Evolutionary conservation across 108 stramenopile species (phyloP).

Genomic region (Tribonema minus): DNA sequence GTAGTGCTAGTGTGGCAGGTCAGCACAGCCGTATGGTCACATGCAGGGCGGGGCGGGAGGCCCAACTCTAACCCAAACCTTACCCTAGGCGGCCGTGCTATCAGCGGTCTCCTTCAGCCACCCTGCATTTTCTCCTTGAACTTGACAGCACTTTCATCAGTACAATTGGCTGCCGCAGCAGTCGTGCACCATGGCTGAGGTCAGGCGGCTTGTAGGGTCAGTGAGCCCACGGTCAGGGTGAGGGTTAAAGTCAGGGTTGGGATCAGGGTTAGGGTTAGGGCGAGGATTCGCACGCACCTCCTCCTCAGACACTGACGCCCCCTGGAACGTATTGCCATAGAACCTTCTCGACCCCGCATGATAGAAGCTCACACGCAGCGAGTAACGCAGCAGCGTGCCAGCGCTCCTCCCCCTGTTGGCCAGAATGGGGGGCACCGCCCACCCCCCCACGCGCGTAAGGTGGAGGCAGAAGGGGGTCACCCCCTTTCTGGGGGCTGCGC

Average conservation of each 20-base stretch:
- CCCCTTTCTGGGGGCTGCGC: constrained; percentile 14
- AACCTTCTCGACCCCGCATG: constrained; percentile 37
- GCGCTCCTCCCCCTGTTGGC: background rate
- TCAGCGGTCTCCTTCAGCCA: background rate
- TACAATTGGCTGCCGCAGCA: background rate
- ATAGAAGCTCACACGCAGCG: constrained; percentile 34
- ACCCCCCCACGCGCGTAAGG: constrained; percentile 29
- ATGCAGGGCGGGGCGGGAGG: too few species aligned
- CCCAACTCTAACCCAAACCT: too few species aligned
- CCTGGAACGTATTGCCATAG: constrained; percentile 35
- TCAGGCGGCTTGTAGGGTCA: background rate
- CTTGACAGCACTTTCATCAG: background rate
- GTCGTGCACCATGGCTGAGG: background rate
- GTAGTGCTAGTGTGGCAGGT: too few species aligned
- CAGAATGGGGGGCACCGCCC: constrained; percentile 24
- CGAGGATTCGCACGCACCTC: constrained; percentile 11
- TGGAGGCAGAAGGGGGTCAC: constrained; percentile 41
- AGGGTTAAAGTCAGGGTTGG: too few species aligned
- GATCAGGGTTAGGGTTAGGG: too few species aligned
- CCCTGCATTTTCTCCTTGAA: background rate
- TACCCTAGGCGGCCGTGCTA: background rate
- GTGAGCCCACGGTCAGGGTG: background rate
- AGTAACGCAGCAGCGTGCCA: constrained; percentile 17
- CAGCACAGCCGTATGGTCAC: too few species aligned
- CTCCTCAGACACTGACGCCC: constrained; percentile 5